A percentile compares a stretch with the other conserved stretches of the same genome.
These are phyloP conservation scores for Cytauxzoon felis DNA, from an alignment of 169 alveolate species.

Conservation along the genomic window DNA sequence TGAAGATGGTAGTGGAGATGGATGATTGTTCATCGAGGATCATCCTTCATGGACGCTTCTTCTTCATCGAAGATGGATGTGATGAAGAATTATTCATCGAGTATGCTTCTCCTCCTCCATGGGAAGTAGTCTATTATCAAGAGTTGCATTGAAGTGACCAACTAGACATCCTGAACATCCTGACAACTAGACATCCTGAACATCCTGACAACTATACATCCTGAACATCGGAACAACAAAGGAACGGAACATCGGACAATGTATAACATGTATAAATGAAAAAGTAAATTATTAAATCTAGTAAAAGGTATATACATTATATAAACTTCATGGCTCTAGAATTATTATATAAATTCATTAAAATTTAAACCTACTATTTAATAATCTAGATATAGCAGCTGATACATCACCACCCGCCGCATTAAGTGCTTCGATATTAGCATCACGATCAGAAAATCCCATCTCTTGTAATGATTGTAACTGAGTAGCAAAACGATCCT, in stretches of 20 bases:
- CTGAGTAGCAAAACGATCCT: constrained; percentile 83
- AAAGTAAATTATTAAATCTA: neutral
- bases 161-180: too few relatives aligned
- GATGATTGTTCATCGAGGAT: too few relatives aligned
- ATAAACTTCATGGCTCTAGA: neutral
- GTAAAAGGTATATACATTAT: constrained; percentile 7
- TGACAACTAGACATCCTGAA: too few relatives aligned
- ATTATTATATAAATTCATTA: neutral
- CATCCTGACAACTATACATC: too few relatives aligned
- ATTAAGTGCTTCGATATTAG: constrained; percentile 85
- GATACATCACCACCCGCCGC: constrained; percentile 91
- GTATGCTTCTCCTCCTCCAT: too few relatives aligned
- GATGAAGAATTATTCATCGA: too few relatives aligned
- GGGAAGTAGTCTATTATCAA: too few relatives aligned
- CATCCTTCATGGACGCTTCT: too few relatives aligned
- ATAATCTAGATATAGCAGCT: constrained; percentile 88
- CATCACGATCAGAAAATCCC: constrained; percentile 92
- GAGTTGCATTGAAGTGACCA: too few relatives aligned
- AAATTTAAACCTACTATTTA: constrained; percentile 57
- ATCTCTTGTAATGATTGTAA: constrained; percentile 86
- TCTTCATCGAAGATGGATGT: too few relatives aligned
- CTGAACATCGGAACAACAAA: neutral
- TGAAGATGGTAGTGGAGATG: too few relatives aligned
- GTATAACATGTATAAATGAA: neutral
- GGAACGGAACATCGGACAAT: neutral